Base-by-base conservation (phyloP, 495 filamentous ascomycete species). In the Penicillium cinerascens region DNA sequence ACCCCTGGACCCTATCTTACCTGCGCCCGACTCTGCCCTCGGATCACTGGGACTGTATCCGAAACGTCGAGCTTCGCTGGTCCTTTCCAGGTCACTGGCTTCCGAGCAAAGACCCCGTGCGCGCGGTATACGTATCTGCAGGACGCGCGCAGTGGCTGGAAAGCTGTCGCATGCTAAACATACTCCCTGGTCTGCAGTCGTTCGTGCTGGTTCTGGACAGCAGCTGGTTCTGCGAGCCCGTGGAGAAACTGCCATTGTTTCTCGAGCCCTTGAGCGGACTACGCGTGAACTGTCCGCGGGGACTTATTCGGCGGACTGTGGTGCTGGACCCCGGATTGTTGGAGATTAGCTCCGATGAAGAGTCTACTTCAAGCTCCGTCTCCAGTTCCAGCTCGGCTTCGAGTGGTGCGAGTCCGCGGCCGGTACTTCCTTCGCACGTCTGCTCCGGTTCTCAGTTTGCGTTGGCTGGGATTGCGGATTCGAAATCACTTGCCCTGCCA, bases 61-160 rank as follows among this genome's bases (percentile, higher is more conserved):
- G 69, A 47, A 38, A 35, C 29, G 58, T 77, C 43, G 71, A 74
- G 36, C 68, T 77, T 15, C 67, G 70, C 66, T 76, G 71, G 71
- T 71, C 74, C 0, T 77, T 77, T 47, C 70, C 70, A 0, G 74
- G 72, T 49, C 72, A 76, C 49, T 74, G 72, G 70, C 67, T 77
- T 0, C 74, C 74, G 6, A 70, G 60, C 57, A 77, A 77, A 50
- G 74, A 77, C 56, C 68, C 74, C 43, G 74, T 77, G 20, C 72
- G 73, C 44, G 44, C 64, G 13, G 60, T 77, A 0, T 77, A 77
- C 40, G 68, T 76, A 46, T 65, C 67, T 36, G 72, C 72, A 1
- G 71, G 74, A 22, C 67, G 67, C 11, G 59, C 63, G 42, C 72
- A 75, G 54, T 77, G 74, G 74, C 44, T 67, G 22, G 72, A 76